Base-by-base conservation (phyloP, 2,329 filamentous ascomycete species). In the Microsporum audouinii region DNA sequence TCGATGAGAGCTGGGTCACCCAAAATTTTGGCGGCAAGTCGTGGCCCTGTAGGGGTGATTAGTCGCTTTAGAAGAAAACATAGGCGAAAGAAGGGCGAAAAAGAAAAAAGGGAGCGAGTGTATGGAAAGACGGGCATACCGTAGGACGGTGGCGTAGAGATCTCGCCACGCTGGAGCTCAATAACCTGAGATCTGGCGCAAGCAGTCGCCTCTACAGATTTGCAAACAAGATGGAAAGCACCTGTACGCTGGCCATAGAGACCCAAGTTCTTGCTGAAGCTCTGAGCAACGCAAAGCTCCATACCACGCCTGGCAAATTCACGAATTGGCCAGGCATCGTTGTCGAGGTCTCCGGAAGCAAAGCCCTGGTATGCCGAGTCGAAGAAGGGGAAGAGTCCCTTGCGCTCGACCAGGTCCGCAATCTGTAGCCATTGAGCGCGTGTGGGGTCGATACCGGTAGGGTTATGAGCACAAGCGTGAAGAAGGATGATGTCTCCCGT, bases 291-390 rank as follows among this genome's bases (percentile, higher is more conserved):
- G 45, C 79, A 79, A 58, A 81, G 77, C 67, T 84, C 81, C 64
- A 96, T 94, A 76, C 92, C 91, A 75, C 92, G 84, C 72, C 91
- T 87, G 68, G 95, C 82, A 72, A 97, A 96, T 81, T 96, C 88
- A 67, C 89, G 88, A 64, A 97, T 85, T 12, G 92, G 89, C 80
- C 86, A 90, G 64, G 89, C 90, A 72, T 99, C 94, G 63, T 86
- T 84, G 68, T 84, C 83, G 39, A 95, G 82, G 71, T 94, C 87
- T 58, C 94, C 94, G 2, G 92, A 95, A 1, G 92, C 92, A 71
- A 97, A 99, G 53, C 94, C 94, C 77, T 97, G 94, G 79, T 99
- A 99, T 60, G 92, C 92, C 63, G 85, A 90, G 80, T 99, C 94
- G 76, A 99, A 97, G 83, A 97, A 96, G 67, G 92, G 92, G 78